Evolutionary conservation across 2,329 filamentous ascomycete genomes (phyloP).

Genomic region (Tolypocladium ophioglossoides): DNA sequence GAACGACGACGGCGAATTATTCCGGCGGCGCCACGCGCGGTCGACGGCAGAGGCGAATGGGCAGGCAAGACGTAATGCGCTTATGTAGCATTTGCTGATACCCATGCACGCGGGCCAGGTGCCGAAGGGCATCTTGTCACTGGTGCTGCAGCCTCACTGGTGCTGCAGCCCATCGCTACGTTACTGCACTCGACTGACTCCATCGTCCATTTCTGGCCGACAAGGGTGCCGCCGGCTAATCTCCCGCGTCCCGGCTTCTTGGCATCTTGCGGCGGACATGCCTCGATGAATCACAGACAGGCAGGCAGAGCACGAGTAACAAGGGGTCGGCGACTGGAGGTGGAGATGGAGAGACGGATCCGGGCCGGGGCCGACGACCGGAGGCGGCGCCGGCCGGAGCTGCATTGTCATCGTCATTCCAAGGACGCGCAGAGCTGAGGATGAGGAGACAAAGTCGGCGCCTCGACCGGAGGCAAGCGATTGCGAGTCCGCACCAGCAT

Average conservation of each 20-base stretch:
- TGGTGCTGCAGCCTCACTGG: too few species aligned
- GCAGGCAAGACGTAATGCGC: slow-evolving; percentile 15
- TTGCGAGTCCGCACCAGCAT: too few species aligned
- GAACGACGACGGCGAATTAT: neutral
- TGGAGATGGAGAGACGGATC: neutral
- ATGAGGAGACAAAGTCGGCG: too few species aligned
- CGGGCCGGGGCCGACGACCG: neutral
- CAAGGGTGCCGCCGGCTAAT: neutral
- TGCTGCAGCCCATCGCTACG: neutral
- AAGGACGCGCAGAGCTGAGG: neutral
- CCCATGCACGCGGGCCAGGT: too few species aligned
- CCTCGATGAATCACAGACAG: neutral
- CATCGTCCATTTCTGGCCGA: neutral
- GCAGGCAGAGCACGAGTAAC: neutral
- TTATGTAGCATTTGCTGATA: slow-evolving; percentile 9
- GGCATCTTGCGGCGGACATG: neutral
- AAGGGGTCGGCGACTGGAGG: neutral
- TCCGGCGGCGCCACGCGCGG: neutral
- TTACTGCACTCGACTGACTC: neutral
- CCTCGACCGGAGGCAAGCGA: too few species aligned
- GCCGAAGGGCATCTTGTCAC: too few species aligned
- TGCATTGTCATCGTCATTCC: neutral
- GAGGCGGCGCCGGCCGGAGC: neutral
- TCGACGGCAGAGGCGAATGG: slow-evolving; percentile 10
- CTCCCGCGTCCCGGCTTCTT: neutral